Conservation (phyloP, 306 rosid genomes). For the Lathyrus sativus region DNA sequence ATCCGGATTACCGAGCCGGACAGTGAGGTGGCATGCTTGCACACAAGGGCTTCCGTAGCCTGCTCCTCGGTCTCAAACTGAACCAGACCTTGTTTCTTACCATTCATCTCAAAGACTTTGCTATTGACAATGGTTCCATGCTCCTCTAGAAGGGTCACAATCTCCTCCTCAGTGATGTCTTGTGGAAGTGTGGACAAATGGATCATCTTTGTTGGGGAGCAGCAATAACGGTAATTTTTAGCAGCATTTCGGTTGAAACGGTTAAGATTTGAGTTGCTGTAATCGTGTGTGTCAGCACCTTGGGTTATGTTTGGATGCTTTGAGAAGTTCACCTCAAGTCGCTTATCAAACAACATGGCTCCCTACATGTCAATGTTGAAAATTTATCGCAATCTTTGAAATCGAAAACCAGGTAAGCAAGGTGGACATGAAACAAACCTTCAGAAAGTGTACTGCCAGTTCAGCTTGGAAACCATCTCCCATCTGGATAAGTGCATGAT, state of each 20-base stretch:
- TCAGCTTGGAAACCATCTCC: constrained; percentile 99
- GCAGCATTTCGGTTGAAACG: constrained; percentile 99
- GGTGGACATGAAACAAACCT: constrained; percentile 58
- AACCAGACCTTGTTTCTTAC: constrained; percentile 88
- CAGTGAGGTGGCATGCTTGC: constrained; percentile 88
- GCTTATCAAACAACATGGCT: constrained; percentile 85
- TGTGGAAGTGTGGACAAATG: constrained; percentile 94
- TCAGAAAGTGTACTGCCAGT: constrained; percentile 91
- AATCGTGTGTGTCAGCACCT: constrained; percentile 93
- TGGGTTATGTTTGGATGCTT: constrained; percentile 90
- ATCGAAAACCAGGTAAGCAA: not conserved
- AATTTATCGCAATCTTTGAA: constrained; percentile 14
- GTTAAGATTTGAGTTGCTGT: constrained; percentile 87
- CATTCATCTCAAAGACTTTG: constrained; percentile 95
- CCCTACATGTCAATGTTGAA: constrained; percentile 54
- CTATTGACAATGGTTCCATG: constrained; percentile 74
- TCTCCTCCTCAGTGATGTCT: constrained; percentile 88
- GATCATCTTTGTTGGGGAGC: constrained; percentile 94
- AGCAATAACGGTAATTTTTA: constrained; percentile 95
- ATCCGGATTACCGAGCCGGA: constrained; percentile 81
- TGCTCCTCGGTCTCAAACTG: constrained; percentile 94
- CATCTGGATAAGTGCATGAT: constrained; percentile 98
- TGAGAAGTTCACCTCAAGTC: constrained; percentile 91
- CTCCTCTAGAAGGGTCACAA: constrained; percentile 77
- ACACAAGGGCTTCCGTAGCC: constrained; percentile 95